Conservation (phyloP, 768 basidiomycete genomes). For the Auricularia sp. region DNA sequence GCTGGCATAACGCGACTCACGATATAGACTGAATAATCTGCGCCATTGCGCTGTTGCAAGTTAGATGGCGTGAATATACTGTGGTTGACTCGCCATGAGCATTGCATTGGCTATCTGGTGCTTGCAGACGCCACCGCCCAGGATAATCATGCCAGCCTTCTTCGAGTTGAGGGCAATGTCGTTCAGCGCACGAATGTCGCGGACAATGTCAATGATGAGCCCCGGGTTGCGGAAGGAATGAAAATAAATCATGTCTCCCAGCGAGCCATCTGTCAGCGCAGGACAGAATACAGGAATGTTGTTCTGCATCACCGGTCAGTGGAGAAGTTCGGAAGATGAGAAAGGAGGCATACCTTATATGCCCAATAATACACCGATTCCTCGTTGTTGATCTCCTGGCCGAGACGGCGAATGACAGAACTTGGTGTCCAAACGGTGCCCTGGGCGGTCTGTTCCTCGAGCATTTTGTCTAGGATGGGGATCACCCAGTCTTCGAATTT, state of each 20-base stretch:
- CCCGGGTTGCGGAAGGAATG: constrained; percentile 87
- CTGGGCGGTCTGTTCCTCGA: constrained; percentile 69
- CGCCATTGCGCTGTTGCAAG: constrained; percentile 75
- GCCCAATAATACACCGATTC: constrained; percentile 99
- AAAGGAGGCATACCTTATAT: constrained; percentile 65
- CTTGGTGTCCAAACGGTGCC: constrained; percentile 87
- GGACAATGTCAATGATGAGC: constrained; percentile 84
- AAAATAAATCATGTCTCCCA: constrained; percentile 99
- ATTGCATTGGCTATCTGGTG: constrained; percentile 99
- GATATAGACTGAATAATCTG: constrained; percentile 94
- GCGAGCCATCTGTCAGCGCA: constrained; percentile 92
- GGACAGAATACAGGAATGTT: constrained; percentile 98
- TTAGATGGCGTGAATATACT: constrained; percentile 1
- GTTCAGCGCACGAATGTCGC: constrained; percentile 86
- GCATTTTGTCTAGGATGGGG: constrained; percentile 84
- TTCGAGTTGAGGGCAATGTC: constrained; percentile 77
- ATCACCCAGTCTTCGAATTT: constrained; percentile 99
- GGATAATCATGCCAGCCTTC: constrained; percentile 96
- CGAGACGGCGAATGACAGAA: constrained; percentile 81
- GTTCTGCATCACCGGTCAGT: constrained; percentile 47
- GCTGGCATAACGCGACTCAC: constrained; percentile 30
- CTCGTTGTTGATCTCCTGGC: constrained; percentile 95
- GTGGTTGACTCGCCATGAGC: constrained; percentile 64
- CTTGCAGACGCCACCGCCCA: constrained; percentile 97
- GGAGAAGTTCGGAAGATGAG: constrained; percentile 12